Base-by-base conservation (phyloP, 306 rosid genomes). In the Cicer arietinum region DNA sequence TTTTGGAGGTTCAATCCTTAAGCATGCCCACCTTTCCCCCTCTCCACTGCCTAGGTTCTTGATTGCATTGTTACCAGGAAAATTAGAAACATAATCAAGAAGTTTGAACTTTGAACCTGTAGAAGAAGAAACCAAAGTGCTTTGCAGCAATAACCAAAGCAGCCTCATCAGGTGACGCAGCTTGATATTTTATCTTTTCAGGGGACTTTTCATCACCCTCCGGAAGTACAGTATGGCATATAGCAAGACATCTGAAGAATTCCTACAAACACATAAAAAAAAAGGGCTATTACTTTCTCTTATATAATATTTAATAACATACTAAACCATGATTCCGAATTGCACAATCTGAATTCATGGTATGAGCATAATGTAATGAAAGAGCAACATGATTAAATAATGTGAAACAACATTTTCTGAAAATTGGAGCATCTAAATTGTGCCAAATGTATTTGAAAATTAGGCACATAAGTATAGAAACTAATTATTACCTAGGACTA, bases 121-220 rank as follows among this genome's bases (percentile, higher is more conserved):
- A 90, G 78, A 94, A 94, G 89, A 94, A 94, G 88, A 94, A 94
- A 77, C 98, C 97, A 56, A 94, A 91, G 92, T 94, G 78, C 76
- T 94, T 94, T 37, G 99, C 99, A 72, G 88, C 88, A 81, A 85
- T 75, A 67, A 85, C 88, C 86, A 85, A 71, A 71, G 88, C 88
- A 75, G 84, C 78, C 88, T 92, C 98, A 79, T 92, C 98, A 10
- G 98, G 98, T 78, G 98, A 92, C 66, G 98, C 96, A 77, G 96
- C 98, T 79, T 92, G 98, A 84, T 92, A 92, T 67, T 75, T 87
- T 63, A 90, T 88, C 87, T 87, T 90, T 79, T 92, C 96, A 4
- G 94, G 90, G 77, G 96, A 83, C 75, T 89, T 92, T 1, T 87
- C 91, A n/a, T 87, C 91, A n/a, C 98, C 98, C 88, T 92, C 98